phyloP scores from a whole-genome alignment of 176 grass and related monocot genomes.

The Panicum miliaceum region DNA sequence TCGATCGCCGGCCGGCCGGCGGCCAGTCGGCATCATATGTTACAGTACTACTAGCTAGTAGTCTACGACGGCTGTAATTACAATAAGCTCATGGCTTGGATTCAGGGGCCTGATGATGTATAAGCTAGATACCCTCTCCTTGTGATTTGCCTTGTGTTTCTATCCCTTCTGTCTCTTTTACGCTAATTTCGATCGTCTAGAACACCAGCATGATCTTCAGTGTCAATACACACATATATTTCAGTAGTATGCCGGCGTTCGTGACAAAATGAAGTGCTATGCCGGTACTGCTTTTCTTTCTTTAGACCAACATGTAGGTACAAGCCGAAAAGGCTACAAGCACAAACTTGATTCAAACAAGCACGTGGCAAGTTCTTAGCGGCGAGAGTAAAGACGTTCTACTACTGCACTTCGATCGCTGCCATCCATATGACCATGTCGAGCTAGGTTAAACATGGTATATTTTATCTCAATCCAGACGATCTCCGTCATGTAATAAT shows the following conservation, averaged over 20 bases:
- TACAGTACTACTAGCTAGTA: background rate
- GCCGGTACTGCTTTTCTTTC: no score
- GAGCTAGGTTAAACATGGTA: background rate
- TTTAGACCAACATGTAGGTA: no score
- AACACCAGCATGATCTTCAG: background rate
- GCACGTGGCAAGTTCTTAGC: no score
- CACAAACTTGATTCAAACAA: no score
- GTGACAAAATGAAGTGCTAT: no score
- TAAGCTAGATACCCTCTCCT: background rate
- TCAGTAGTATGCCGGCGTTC: no score
- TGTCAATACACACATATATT: no score
- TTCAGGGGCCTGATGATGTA: background rate
- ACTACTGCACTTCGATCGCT: no score
- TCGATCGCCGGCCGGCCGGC: background rate
- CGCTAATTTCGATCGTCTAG: no score
- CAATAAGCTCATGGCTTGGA: conserved; percentile 18
- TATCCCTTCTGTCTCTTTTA: background rate
- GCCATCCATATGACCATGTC: background rate
- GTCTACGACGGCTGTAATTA: background rate
- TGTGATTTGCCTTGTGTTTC: background rate
- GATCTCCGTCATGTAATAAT: no score
- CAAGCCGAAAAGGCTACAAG: no score
- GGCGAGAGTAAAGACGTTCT: no score
- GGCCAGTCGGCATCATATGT: background rate
- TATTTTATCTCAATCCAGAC: background rate